Evolutionary conservation across 139 green algal genomes (phyloP), one percentile per base, ranked within the genome.

Genomic region (Yamagishiella unicocca): DNA sequence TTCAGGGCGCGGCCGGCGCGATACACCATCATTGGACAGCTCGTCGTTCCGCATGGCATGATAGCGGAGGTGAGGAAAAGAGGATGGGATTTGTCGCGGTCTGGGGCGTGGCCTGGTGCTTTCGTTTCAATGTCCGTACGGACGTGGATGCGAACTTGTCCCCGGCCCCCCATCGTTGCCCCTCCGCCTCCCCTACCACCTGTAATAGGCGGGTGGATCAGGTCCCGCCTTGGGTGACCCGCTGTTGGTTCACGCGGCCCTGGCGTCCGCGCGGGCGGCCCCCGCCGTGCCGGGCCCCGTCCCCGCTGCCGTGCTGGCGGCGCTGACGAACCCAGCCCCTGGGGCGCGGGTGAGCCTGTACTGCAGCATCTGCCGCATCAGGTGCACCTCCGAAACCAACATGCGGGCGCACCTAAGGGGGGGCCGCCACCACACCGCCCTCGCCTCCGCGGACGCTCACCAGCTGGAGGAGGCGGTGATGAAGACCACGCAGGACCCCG

Each of bases 1-100:
- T 78, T 78, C 70, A 78, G 24, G 42, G 14, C 70, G 38, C 70
- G 70, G 24, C 70, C 70, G 17, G 9, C 54, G 12, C 14, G 22
- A 10, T 78, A 78, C 70, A 78, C 40, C 6, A 17, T 78, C 24
- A 37, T 78, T 8, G 70, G 70, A 8, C 70, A 78, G 42, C 70
- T 78, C 21, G 70, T 78, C 38, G 70, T 78, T 31, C 70, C 70
- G 38, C 40, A 58, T 54, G 70, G 70, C 38, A 58, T 78, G 14
- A 40, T 40, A 24, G 70, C 38, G 22, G 70, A 78, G 70, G 70
- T 78, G 25, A 45, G n/a, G n/a, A n/a, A n/a, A n/a, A n/a, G n/a
- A n/a, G n/a, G n/a, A n/a, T n/a, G n/a, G n/a, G n/a, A n/a, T n/a
- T n/a, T n/a, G n/a, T n/a, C n/a, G n/a, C n/a, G n/a, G n/a, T n/a